phyloP scores from a whole-genome alignment of 495 filamentous ascomycete species.

The Tuber indicum region DNA sequence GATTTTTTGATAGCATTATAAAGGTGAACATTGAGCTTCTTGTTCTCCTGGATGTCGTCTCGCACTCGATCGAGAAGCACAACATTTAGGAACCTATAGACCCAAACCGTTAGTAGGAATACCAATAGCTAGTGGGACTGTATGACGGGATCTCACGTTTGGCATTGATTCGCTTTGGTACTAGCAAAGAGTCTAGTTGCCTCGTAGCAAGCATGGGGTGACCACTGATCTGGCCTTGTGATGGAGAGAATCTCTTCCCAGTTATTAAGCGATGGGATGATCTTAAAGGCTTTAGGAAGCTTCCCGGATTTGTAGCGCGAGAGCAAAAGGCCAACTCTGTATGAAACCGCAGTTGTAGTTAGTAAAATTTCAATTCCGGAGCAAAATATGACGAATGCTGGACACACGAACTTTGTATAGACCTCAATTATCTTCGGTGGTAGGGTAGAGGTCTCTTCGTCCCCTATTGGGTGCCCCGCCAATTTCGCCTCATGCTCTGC shows the following conservation, averaged over 20 bases:
- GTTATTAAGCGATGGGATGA: slow-evolving; percentile 81
- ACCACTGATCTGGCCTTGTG: slow-evolving; percentile 78
- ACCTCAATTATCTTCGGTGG: slow-evolving; percentile 90
- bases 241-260: slow-evolving; percentile 82
- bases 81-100: slow-evolving; percentile 60
- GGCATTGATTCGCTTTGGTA: slow-evolving; percentile 64
- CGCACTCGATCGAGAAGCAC: slow-evolving; percentile 81
- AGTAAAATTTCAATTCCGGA: neutral
- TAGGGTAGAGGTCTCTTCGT: slow-evolving; percentile 75
- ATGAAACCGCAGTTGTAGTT: slow-evolving; percentile 13
- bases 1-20: slow-evolving; percentile 88
- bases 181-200: slow-evolving; percentile 86
- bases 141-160: slow-evolving; percentile 43
- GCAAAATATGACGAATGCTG: neutral
- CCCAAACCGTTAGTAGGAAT: slow-evolving; percentile 3
- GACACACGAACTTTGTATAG: slow-evolving; percentile 66
- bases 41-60: slow-evolving; percentile 77
- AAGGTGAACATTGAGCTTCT: slow-evolving; percentile 90
- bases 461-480: slow-evolving; percentile 45
- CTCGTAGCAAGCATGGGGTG: slow-evolving; percentile 75
- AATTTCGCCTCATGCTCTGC: slow-evolving; percentile 76
- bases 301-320: slow-evolving; percentile 91
- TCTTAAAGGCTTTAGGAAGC: slow-evolving; percentile 94
- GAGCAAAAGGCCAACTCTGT: slow-evolving; percentile 75
- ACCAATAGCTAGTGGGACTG: neutral